Evolutionary conservation across 805 yeast genomes (phyloP).

Genomic region (Wickerhamiella siamensis): DNA sequence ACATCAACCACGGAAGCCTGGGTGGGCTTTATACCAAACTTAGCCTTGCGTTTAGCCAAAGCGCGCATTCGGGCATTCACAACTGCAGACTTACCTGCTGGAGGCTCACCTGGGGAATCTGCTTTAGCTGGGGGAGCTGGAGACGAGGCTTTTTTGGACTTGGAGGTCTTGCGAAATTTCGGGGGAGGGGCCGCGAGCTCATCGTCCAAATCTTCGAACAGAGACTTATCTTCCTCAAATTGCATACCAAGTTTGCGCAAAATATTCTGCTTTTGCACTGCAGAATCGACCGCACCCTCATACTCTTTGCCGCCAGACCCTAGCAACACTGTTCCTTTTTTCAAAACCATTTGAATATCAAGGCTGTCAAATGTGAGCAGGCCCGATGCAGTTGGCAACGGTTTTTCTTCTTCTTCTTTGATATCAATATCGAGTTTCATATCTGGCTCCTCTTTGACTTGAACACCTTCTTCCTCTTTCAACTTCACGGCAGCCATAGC

Average conservation of each 20-base stretch:
- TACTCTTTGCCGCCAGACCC: constrained; percentile 46
- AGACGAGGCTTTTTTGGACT: constrained; percentile 5
- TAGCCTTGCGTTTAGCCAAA: constrained; percentile 85
- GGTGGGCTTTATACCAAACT: constrained; percentile 29
- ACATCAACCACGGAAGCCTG: constrained; percentile 26
- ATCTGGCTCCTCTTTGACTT: constrained; percentile 4
- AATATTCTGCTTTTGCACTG: constrained; percentile 22
- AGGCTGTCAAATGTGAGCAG: constrained; percentile 24
- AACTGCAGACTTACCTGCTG: constrained; percentile 13
- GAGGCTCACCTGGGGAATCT: constrained; percentile 8
- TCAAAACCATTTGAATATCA: constrained; percentile 26
- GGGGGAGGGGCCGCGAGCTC: constrained; percentile 16
- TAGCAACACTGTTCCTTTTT: constrained; percentile 35
- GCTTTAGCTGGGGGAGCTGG: constrained; percentile 8
- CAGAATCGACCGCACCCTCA: constrained; percentile 19
- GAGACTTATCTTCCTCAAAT: constrained; percentile 26
- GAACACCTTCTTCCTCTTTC: constrained; percentile 6
- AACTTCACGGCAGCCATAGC: constrained; percentile 13
- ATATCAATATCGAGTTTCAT: constrained; percentile 15
- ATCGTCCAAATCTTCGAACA: constrained; percentile 22
- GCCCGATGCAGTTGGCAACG: constrained; percentile 10
- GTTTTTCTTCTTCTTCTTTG: constrained; percentile 17
- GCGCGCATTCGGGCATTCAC: constrained; percentile 62
- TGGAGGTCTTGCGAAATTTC: constrained; percentile 12
- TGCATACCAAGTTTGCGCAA: constrained; percentile 32